phyloP scores from a whole-genome alignment of 129 eudicot species.

The Centrapalus pauciflorus region DNA sequence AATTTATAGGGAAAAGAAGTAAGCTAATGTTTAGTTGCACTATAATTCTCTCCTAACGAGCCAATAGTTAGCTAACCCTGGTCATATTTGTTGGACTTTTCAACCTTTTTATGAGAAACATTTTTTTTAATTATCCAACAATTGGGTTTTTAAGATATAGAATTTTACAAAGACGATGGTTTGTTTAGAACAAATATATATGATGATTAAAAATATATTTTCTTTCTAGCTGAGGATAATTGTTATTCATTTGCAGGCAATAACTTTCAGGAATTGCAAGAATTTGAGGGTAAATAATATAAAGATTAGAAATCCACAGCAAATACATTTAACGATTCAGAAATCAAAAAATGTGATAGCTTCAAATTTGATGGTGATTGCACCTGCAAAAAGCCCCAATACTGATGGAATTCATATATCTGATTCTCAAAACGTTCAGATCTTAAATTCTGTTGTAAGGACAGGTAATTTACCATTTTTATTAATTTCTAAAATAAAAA shows the following conservation, averaged over 20 bases:
- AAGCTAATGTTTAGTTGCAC: no score
- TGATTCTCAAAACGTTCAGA: constrained; percentile 40
- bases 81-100: no score
- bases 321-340: constrained; percentile 63
- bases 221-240: neutral
- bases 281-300: constrained; percentile 44
- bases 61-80: no score
- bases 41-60: no score
- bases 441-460: constrained; percentile 35
- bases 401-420: constrained; percentile 91
- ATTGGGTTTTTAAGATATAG: neutral
- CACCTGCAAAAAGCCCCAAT: constrained; percentile 79
- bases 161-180: neutral
- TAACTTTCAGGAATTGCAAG: constrained; percentile 58
- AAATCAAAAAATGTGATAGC: constrained; percentile 48
- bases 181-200: neutral
- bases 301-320: constrained; percentile 62
- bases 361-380: constrained; percentile 39
- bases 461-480: constrained; percentile 35
- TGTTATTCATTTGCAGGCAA: constrained; percentile 41
- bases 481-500: neutral
- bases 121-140: no score
- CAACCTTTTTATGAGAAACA: no score
- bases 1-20: no score
- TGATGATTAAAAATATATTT: neutral